Percentiles rank a stretch among this genome's conserved stretches.
phyloP scores from a whole-genome alignment of 2,329 filamentous ascomycete species.

The Bipolaris bicolor region DNA sequence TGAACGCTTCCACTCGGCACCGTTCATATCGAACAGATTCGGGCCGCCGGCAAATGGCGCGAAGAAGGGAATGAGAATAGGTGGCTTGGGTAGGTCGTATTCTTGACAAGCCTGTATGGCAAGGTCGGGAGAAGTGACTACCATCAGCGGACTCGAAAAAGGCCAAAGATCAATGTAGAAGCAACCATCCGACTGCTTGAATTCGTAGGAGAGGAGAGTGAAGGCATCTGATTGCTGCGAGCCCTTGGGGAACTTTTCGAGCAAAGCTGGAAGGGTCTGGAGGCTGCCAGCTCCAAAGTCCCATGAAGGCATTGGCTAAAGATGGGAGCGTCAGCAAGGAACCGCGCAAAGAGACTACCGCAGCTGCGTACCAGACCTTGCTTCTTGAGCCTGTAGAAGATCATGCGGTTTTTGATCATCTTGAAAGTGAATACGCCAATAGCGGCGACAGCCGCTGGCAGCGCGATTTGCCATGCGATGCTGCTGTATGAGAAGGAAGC shows the following conservation, averaged over 20 bases:
- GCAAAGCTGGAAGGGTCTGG: not conserved
- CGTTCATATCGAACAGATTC: constrained; percentile 23
- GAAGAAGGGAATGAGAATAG: constrained; percentile 12
- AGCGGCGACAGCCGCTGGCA: constrained; percentile 3
- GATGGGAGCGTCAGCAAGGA: not conserved
- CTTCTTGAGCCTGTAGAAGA: constrained; percentile 17
- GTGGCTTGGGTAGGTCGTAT: constrained; percentile 18
- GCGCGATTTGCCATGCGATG: constrained; percentile 5
- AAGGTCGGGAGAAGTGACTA: constrained; percentile 17
- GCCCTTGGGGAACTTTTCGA: constrained; percentile 17
- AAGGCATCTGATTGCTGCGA: constrained; percentile 18
- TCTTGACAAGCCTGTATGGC: constrained; percentile 10
- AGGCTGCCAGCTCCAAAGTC: constrained; percentile 18
- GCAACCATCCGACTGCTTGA: constrained; percentile 5
- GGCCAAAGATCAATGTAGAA: constrained; percentile 29
- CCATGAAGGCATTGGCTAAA: constrained; percentile 24
- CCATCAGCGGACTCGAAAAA: constrained; percentile 17
- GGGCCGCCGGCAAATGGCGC: constrained; percentile 20
- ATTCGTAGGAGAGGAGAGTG: constrained; percentile 8
- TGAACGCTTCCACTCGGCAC: constrained; percentile 37
- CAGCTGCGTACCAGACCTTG: constrained; percentile 12
- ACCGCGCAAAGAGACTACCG: not conserved
- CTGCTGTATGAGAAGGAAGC: not conserved
- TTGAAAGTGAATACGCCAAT: constrained; percentile 9
- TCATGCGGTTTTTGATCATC: constrained; percentile 12